Percentiles rank a stretch among this genome's conserved stretches.
phyloP scores from a whole-genome alignment of 495 filamentous ascomycete genomes.

The Collariella sp. region DNA sequence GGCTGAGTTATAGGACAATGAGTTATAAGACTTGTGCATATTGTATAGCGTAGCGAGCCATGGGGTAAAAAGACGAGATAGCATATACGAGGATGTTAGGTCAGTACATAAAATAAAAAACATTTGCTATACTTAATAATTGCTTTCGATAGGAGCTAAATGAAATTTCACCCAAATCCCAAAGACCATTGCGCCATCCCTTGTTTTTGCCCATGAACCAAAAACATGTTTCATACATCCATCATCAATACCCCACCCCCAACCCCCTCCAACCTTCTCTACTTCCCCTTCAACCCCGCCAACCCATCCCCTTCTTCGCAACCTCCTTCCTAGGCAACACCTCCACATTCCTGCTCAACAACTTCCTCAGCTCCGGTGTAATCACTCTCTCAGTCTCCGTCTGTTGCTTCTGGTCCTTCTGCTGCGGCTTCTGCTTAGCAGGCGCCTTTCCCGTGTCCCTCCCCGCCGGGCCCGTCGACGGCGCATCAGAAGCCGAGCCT shows the following conservation, averaged over 20 bases:
- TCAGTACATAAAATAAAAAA: too few species aligned
- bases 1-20: slow-evolving; percentile 37
- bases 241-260: background rate
- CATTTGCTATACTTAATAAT: too few species aligned
- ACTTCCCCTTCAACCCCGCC: background rate
- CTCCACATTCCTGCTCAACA: slow-evolving; percentile 67
- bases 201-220: background rate
- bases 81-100: background rate
- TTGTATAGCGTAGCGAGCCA: background rate
- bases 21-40: too few species aligned
- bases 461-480: background rate
- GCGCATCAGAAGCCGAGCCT: background rate
- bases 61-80: background rate
- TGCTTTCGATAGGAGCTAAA: too few species aligned
- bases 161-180: too few species aligned
- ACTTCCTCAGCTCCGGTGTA: slow-evolving; percentile 65
- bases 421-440: slow-evolving; percentile 2
- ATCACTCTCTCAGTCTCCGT: slow-evolving; percentile 54
- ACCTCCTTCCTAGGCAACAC: slow-evolving; percentile 49
- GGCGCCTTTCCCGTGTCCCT: slow-evolving; percentile 13
- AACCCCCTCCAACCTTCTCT: background rate
- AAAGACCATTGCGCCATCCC: too few species aligned
- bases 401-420: slow-evolving; percentile 8
- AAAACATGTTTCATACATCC: background rate
- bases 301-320: slow-evolving; percentile 33